Evolutionary conservation across 2,329 filamentous ascomycete genomes (phyloP).

Genomic region (Sarocladium strictum): DNA sequence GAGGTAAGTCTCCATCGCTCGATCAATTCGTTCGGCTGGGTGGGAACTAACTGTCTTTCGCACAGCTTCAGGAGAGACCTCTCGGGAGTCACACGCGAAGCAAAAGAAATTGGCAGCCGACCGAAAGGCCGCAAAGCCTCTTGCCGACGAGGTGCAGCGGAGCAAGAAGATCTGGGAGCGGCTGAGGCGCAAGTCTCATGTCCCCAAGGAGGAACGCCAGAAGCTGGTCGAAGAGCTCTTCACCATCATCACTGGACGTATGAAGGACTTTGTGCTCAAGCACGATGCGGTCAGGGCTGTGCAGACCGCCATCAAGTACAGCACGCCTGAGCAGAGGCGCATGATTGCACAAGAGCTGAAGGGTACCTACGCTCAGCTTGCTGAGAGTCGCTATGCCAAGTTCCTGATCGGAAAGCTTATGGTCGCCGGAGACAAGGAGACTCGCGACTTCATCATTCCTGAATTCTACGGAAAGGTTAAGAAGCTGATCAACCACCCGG

Average conservation of each 20-base stretch:
- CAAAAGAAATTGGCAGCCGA: constrained; percentile 85
- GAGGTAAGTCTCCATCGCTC: constrained; percentile 26
- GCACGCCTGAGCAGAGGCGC: constrained; percentile 74
- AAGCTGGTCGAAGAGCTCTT: constrained; percentile 86
- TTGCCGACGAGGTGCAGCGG: constrained; percentile 80
- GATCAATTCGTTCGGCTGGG: background rate
- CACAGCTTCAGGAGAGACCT: constrained; percentile 48
- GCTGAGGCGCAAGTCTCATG: constrained; percentile 85
- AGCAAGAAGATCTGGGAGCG: constrained; percentile 98
- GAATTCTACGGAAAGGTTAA: constrained; percentile 95
- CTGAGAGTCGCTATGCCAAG: constrained; percentile 95
- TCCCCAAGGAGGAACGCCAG: constrained; percentile 82
- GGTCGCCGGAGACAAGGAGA: constrained; percentile 69
- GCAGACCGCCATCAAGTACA: constrained; percentile 95
- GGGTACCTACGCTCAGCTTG: constrained; percentile 76
- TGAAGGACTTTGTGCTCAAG: constrained; percentile 96
- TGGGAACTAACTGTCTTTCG: constrained; percentile 11
- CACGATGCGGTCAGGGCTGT: constrained; percentile 96
- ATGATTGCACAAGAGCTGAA: constrained; percentile 82
- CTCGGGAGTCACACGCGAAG: constrained; percentile 84
- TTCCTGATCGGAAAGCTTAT: constrained; percentile 95
- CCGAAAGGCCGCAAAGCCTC: constrained; percentile 86
- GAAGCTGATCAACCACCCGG: constrained; percentile 89
- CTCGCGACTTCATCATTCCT: constrained; percentile 80
- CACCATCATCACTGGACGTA: constrained; percentile 79